Conservation (phyloP, 1,284 basidiomycete genomes). For the Trametes polyzona region DNA sequence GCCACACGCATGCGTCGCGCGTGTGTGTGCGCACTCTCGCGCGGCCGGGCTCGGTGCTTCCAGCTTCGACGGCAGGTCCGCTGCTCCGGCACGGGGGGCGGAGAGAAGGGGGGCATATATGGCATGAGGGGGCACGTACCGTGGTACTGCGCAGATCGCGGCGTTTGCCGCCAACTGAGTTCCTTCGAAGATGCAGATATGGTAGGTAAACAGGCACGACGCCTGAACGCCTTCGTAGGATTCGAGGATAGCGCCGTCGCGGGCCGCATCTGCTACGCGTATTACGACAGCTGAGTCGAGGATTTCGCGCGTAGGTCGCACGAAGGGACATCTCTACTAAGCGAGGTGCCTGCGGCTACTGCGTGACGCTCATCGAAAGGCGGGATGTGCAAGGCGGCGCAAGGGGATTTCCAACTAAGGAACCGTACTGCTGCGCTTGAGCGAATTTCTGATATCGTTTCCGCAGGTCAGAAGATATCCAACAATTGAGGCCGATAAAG, state of each 20-base stretch:
- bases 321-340: background rate
- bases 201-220: constrained; percentile 30
- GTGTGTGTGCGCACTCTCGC: background rate
- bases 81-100: constrained; percentile 3
- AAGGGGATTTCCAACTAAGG: background rate
- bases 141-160: constrained; percentile 14
- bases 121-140: constrained; percentile 17
- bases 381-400: background rate
- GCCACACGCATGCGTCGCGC: constrained; percentile 22
- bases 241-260: constrained; percentile 15
- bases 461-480: background rate
- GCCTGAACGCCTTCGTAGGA: constrained; percentile 19
- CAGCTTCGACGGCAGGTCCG: constrained; percentile 12
- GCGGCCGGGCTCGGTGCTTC: too few relatives aligned
- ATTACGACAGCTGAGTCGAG: background rate
- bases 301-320: constrained; percentile 13
- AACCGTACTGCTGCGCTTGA: background rate
- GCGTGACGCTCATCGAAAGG: background rate
- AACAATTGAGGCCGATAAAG: background rate
- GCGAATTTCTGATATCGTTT: background rate
- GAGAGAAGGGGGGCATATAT: constrained; percentile 13
- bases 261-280: constrained; percentile 1
- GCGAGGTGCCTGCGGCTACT: background rate
- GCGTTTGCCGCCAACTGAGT: constrained; percentile 20
- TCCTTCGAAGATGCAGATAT: constrained; percentile 22